Base-by-base conservation (phyloP, 169 alveolate genomes). In the Amoebophrya sp. region DNA sequence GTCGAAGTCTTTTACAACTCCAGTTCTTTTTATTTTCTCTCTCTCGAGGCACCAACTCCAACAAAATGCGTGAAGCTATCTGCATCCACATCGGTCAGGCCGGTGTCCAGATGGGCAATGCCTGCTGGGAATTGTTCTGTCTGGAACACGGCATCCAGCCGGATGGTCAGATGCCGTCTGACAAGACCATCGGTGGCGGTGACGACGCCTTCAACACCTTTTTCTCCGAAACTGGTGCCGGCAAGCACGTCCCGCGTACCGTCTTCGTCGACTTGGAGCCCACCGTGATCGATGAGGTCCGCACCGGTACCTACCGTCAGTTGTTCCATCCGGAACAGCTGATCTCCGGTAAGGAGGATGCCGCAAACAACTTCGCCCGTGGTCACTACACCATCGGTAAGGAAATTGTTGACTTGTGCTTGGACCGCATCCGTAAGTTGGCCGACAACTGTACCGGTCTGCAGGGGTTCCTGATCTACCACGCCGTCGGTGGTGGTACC, bases 281-380 rank as follows among this genome's bases (percentile, higher is more conserved):
- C 38, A 97, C 99, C 35, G 99, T 98, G 91, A 98, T 99, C 83
- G 99, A 99, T 93, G 99, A 99, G 96, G 98, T 99, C 99, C 40
- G n/a, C n/a, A n/a, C n/a, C n/a, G n/a, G n/a, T n/a, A n/a, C n/a
- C n/a, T n/a, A n/a, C n/a, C n/a, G n/a, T n/a, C n/a, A n/a, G n/a
- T n/a, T n/a, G n/a, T n/a, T n/a, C n/a, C n/a, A n/a, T n/a, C n/a
- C n/a, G n/a, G 99, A 99, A 94, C 98, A 98, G 94, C 96, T 99
- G 91, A n/a, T 99, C 91, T 96, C 98, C 92, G 99, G 99, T 53
- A 98, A 99, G 95, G 99, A 98, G 94, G 99, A 99, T 94, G 99
- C 99, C 77, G 99, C 99, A 77, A 98, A 98, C 96, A 98, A 97
- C 96, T 99, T 96, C 94, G 99, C 99, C 0, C 97, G 99, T 92